phyloP scores from a whole-genome alignment of 495 filamentous ascomycete genomes.

The Tuber aestivum region DNA sequence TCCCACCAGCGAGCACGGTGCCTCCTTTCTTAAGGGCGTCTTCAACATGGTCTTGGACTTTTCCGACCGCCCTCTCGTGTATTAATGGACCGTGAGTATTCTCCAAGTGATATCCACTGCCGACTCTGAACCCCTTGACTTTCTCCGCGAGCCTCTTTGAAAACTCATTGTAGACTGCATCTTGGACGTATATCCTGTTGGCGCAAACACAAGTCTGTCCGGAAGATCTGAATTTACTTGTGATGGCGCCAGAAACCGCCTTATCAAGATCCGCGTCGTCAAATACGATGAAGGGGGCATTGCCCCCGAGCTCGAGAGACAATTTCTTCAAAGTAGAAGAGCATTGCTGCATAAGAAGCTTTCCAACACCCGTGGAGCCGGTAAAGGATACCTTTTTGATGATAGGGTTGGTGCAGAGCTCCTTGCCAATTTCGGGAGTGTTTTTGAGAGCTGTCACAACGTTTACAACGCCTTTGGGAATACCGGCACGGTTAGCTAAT shows the following conservation, averaged over 20 bases:
- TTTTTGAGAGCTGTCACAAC: constrained; percentile 66
- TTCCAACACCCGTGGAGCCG: constrained; percentile 79
- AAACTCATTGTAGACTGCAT: constrained; percentile 72
- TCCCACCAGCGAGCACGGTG: constrained; percentile 63
- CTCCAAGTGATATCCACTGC: constrained; percentile 63
- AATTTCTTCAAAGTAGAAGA: constrained; percentile 78
- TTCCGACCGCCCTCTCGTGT: constrained; percentile 64
- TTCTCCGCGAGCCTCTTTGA: constrained; percentile 62
- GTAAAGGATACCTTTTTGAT: constrained; percentile 87
- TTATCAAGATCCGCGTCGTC: constrained; percentile 77
- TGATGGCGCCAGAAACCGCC: constrained; percentile 68
- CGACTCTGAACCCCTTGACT: constrained; percentile 70
- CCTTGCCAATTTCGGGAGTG: constrained; percentile 66
- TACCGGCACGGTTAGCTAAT: constrained; percentile 72
- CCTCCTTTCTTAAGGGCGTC: constrained; percentile 73
- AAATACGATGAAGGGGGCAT: constrained; percentile 90
- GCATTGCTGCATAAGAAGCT: constrained; percentile 77
- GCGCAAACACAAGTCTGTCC: constrained; percentile 91
- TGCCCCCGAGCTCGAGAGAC: constrained; percentile 81
- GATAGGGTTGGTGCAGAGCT: constrained; percentile 62
- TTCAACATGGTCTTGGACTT: constrained; percentile 70
- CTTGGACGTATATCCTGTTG: constrained; percentile 78
- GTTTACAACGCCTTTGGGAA: constrained; percentile 80
- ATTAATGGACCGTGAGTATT: constrained; percentile 80
- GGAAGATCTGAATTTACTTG: constrained; percentile 77